phyloP scores from a whole-genome alignment of 106 monocot species.

The Hemerocallis citrina region DNA sequence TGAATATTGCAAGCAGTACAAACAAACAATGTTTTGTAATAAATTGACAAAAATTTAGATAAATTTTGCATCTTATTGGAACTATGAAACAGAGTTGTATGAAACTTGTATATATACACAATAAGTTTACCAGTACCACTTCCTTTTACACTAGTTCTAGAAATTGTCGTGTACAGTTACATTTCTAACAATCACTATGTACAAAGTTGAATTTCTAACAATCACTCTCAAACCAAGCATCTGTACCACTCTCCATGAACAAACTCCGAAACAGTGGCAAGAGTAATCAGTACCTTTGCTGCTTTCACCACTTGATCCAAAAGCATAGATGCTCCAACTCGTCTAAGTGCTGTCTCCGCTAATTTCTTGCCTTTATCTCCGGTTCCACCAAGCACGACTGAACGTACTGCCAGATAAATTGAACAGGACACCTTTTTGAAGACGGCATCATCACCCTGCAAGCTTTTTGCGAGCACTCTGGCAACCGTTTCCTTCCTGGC shows the following conservation, averaged over 20 bases:
- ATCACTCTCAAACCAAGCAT: slow-evolving; percentile 28
- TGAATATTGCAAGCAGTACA: too few species aligned
- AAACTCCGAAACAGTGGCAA: slow-evolving; percentile 42
- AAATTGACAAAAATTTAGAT: too few species aligned
- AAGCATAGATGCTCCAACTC: slow-evolving; percentile 45
- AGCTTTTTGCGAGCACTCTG: slow-evolving; percentile 55
- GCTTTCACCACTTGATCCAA: slow-evolving; percentile 38
- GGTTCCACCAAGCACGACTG: slow-evolving; percentile 47
- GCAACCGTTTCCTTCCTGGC: slow-evolving; percentile 47
- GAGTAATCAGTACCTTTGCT: slow-evolving; percentile 28
- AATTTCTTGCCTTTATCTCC: slow-evolving; percentile 26
- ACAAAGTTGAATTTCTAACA: too few species aligned
- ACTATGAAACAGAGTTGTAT: too few species aligned
- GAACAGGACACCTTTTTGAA: slow-evolving; percentile 57
- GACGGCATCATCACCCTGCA: slow-evolving; percentile 59
- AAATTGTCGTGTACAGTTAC: too few species aligned
- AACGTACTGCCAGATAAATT: slow-evolving; percentile 48
- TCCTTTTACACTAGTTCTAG: too few species aligned
- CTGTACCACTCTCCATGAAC: slow-evolving; percentile 82
- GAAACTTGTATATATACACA: too few species aligned
- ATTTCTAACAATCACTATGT: too few species aligned
- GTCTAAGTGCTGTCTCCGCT: slow-evolving; percentile 42
- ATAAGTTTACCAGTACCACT: too few species aligned
- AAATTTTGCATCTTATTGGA: too few species aligned
- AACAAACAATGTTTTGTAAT: too few species aligned